Evolutionary conservation across 768 basidiomycete species (phyloP), one percentile per base, ranked within the genome.

Genomic region (Mycena alexandri): DNA sequence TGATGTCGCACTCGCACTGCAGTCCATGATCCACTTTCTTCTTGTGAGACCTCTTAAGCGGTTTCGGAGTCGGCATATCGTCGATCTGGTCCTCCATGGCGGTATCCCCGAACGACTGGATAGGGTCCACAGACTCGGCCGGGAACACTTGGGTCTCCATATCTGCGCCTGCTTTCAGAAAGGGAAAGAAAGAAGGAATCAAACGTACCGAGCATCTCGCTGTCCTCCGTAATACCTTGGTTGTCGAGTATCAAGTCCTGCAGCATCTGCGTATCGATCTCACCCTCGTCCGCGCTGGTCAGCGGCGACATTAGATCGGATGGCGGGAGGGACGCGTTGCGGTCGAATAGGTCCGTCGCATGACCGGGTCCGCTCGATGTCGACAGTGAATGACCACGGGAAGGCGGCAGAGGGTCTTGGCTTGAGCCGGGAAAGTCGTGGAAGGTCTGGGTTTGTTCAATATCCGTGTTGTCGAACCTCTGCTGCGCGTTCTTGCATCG

Each of bases 1-100:
- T 69, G 61, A 92, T 83, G 7, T 86, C 89, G 72, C 93, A 94
- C 68, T 91, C 90, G 71, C 93, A 94, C n/a, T 88, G 79, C 24
- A 90, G 70, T 3, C 79, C 84, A 12, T 77, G 78, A 67, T 86
- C 83, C 12, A 72, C 75, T 42, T 64, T 50, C 42, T 68, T 65
- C 48, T 61, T 60, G 62, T 51, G 61, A 29, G 60, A 25, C 48
- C 70, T 65, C 34, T 71, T 64, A 13, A 52, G 43, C 24, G 66
- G 57, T 64, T 71, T 74, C 14, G 56, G 61, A 24, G 68, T 73
- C 53, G 67, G 61, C 57, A 65, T 54, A 65, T 44, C 62, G 54
- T 71, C 66, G 16, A 68, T 64, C 19, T 33, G 44, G 36, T 72
- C 58, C 19, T 41, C 64, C 34, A 70, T 72, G n/a, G 69, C 53